Base-by-base conservation (phyloP, 345 rosid genomes). In the Gossypium anomalum region DNA sequence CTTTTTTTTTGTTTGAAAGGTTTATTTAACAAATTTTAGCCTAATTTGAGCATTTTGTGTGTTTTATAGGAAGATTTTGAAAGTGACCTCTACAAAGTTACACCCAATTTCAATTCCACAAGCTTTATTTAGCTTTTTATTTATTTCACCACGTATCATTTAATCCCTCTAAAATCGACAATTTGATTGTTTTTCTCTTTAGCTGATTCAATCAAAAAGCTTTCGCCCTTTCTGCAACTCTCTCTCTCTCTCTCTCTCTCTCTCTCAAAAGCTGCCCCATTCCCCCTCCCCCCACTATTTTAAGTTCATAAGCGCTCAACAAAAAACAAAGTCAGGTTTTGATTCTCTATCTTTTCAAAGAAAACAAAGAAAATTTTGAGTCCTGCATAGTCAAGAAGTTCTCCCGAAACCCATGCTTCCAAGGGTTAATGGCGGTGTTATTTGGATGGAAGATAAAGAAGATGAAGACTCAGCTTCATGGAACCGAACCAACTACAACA, bases 211-310 rank as follows among this genome's bases (percentile, higher is more conserved):
- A 44, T 52, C 11, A 70, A 62, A 77, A 78, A 74, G 75, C 84
- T 52, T 61, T 19, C 69, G 62, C 85, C 87, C 80, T 82, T 84
- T 71, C 86, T 73, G 85, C 84, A 86, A 83, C 86, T 77, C 71
- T 82, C 38, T 74, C 81, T 49, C 27, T 68, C 23, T 22, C 25
- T 23, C 25, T 23, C 25, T 23, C 23, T 22, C 58, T 19, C 48
- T 9, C 15, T 17, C 51, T 64, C 16, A 16, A 71, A 70, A 68
- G 22, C 69, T 23, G n/a, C 58, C 27, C 25, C 19, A 62, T 43
- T 44, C 29, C 22, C 41, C 7, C 38, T 0, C 6, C 41, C 41
- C 11, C 22, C 73, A 69, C 60, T 72, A 4, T 22, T 43, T 72
- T 45, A 47, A 67, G 20, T 23, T 57, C 22, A 49, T 49, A 68